Evolutionary conservation across 495 filamentous ascomycete genomes (phyloP), one percentile per base, ranked within the genome.

Genomic region (Echria macrotheca): DNA sequence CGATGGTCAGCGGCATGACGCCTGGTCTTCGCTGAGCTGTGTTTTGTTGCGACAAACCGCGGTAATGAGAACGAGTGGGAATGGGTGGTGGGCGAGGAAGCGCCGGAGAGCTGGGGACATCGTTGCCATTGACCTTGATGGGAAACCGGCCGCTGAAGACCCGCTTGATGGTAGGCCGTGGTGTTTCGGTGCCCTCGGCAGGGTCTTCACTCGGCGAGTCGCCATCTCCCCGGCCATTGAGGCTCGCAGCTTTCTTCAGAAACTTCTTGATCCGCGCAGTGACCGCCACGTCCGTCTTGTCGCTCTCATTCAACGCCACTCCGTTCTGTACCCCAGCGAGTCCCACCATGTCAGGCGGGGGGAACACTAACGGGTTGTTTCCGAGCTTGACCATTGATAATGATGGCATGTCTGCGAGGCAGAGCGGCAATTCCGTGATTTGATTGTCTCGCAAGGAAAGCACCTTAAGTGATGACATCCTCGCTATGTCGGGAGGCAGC

Each of bases 341-440:
- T 48, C 78, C 72, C 23, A 78, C 59, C 5, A 82, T 62, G 33
- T 86, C 78, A 47, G 69, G 73, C 17, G 84, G 82, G 1, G 85
- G 85, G 54, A 85, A 87, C 6, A 61, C 63, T 24, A 96, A 74
- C 11, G 89, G 88, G 57, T 96, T 96, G 26, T 87, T 87, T 33
- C 88, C 84, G 11, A 96, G 72, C 60, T 91, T 95, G 52, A 97
- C 69, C 54, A 93, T 85, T 50, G 87, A 85, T 19, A 97, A 74
- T 42, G 89, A 89, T 44, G 77, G 81, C 84, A 96, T 95, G 58
- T 93, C 87, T 29, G 86, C 89, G 15, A 97, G 67, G 44, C 85
- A 87, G 10, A 83, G 74, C 15, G 91, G 91, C 15, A 97, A 73
- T 40, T 86, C 80, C 48, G 85, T 81, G 59, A 97, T 88, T 47